These are phyloP conservation scores for Cyclostephanos tholiformis DNA, from an alignment of 108 stramenopile species.

Conservation along the genomic window DNA sequence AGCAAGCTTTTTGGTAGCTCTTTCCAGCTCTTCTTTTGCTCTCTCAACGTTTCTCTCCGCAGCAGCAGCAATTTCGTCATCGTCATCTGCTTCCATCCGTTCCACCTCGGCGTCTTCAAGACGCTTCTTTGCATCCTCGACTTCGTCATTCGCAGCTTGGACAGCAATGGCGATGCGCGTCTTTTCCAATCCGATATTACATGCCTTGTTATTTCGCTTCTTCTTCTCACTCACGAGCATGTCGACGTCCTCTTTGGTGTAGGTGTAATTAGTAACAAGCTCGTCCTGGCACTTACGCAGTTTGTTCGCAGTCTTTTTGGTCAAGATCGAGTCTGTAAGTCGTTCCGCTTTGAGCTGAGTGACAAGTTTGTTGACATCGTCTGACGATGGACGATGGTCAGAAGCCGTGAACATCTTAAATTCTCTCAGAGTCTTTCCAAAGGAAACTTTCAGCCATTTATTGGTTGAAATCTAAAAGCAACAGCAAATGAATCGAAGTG, in stretches of 20 bases:
- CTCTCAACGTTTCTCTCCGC: slow-evolving; percentile 37
- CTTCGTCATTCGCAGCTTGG: slow-evolving; percentile 64
- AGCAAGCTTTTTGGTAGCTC: slow-evolving; percentile 56
- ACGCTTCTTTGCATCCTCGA: slow-evolving; percentile 50
- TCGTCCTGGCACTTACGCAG: slow-evolving; percentile 75
- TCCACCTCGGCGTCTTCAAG: slow-evolving; percentile 63
- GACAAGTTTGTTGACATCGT: slow-evolving; percentile 72
- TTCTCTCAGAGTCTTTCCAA: slow-evolving; percentile 62
- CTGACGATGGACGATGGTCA: slow-evolving; percentile 67
- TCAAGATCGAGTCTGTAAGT: slow-evolving; percentile 39
- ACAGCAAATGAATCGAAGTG: neutral
- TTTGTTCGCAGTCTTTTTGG: slow-evolving; percentile 72
- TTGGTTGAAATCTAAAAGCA: slow-evolving; percentile 60
- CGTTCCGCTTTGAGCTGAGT: slow-evolving; percentile 68
- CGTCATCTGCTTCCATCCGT: slow-evolving; percentile 44
- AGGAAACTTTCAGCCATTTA: slow-evolving; percentile 72
- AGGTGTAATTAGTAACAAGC: slow-evolving; percentile 80
- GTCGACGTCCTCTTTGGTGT: slow-evolving; percentile 85
- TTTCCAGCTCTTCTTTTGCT: slow-evolving; percentile 47
- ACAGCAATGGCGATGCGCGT: slow-evolving; percentile 78
- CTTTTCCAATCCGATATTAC: slow-evolving; percentile 78
- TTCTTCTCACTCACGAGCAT: slow-evolving; percentile 65
- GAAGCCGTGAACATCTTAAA: slow-evolving; percentile 82
- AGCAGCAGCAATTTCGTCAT: slow-evolving; percentile 32
- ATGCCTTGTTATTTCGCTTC: slow-evolving; percentile 61